phyloP scores from a whole-genome alignment of 2,329 filamentous ascomycete species.

The Pseudonectria buxi region DNA sequence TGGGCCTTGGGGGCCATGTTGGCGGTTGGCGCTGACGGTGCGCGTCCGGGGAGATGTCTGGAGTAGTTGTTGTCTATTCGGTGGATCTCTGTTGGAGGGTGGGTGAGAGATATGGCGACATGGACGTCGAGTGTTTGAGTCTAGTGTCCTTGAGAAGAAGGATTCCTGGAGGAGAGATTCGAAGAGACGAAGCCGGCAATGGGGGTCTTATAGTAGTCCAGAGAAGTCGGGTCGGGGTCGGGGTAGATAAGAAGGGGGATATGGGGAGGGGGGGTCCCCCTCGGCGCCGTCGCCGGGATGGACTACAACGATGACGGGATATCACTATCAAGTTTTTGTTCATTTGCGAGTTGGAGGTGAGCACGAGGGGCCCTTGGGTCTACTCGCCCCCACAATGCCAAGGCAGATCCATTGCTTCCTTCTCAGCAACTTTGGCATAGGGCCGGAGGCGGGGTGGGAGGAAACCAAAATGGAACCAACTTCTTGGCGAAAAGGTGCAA shows the following conservation, averaged over 20 bases:
- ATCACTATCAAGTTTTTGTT: too few relatives aligned
- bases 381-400: conserved; percentile 16
- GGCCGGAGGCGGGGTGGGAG: conserved; percentile 18
- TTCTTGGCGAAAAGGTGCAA: conserved; percentile 18
- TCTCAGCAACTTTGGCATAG: conserved; percentile 14
- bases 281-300: too few relatives aligned
- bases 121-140: background rate
- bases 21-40: conserved; percentile 6
- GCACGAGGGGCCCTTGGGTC: too few relatives aligned
- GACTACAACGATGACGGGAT: too few relatives aligned
- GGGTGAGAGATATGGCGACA: too few relatives aligned
- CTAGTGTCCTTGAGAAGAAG: conserved; percentile 10
- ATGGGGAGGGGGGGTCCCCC: too few relatives aligned
- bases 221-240: background rate
- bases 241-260: too few relatives aligned
- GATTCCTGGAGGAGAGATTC: conserved; percentile 4
- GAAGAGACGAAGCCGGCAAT: conserved; percentile 11
- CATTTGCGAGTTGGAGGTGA: too few relatives aligned
- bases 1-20: conserved; percentile 14
- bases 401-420: conserved; percentile 18
- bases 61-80: background rate
- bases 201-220: conserved; percentile 18
- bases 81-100: conserved; percentile 2
- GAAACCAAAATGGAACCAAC: conserved; percentile 9
- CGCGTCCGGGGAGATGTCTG: conserved; percentile 7